Evolutionary conservation across 768 basidiomycete genomes (phyloP).

Genomic region (Tylopilus subfusipes): DNA sequence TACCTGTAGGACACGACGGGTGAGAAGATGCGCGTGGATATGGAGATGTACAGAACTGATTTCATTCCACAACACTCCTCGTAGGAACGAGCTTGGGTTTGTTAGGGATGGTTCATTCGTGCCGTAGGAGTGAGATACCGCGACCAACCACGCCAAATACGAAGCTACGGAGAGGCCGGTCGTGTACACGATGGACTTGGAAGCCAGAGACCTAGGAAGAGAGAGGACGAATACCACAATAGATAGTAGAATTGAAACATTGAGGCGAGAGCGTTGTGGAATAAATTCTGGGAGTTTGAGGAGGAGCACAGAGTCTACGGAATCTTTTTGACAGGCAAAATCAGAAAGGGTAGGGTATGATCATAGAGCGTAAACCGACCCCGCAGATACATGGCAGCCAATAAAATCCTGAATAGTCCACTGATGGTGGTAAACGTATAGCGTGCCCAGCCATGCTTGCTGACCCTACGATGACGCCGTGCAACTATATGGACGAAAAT

Average conservation of each 20-base stretch:
- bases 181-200: constrained; percentile 51
- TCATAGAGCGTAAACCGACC: constrained; percentile 41
- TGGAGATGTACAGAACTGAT: constrained; percentile 45
- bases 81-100: constrained; percentile 36
- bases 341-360: constrained; percentile 6
- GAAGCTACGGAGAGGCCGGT: constrained; percentile 57
- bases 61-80: constrained; percentile 59
- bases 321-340: constrained; percentile 38
- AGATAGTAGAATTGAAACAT: constrained; percentile 41
- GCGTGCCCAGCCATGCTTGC: constrained; percentile 42
- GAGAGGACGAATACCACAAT: constrained; percentile 48
- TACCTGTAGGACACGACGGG: constrained; percentile 36
- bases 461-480: constrained; percentile 49
- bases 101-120: constrained; percentile 39
- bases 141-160: constrained; percentile 60
- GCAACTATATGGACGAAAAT: constrained; percentile 61
- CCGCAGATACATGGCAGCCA: constrained; percentile 62
- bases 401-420: constrained; percentile 44
- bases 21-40: constrained; percentile 3
- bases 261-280: constrained; percentile 35
- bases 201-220: constrained; percentile 51
- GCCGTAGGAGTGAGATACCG: constrained; percentile 49
- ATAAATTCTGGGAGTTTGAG: constrained; percentile 39
- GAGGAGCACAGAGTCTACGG: constrained; percentile 49
- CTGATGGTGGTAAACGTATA: constrained; percentile 42